Percentiles rank a stretch among this genome's conserved stretches.
Evolutionary conservation across 1,139 yeast genomes (phyloP).

Genomic region (Kazachstania sp.): DNA sequence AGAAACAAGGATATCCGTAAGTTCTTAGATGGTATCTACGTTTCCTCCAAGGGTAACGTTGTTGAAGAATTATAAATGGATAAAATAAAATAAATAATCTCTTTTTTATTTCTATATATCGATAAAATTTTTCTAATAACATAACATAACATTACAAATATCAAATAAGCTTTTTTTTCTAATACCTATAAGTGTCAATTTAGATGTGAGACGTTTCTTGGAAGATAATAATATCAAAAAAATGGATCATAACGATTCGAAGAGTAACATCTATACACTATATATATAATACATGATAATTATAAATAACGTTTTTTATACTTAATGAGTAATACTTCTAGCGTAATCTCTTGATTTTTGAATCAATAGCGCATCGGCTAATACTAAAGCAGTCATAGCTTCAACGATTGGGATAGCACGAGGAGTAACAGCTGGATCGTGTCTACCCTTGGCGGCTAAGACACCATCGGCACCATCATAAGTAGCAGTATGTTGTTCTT

Average conservation of each 20-base stretch:
- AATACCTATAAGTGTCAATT: neutral
- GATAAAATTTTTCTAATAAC: neutral
- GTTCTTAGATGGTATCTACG: conserved; percentile 99
- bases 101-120: neutral
- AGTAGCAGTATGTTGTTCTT: conserved; percentile 79
- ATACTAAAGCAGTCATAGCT: conserved; percentile 91
- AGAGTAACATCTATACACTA: too few relatives aligned
- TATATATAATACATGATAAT: neutral
- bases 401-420: conserved; percentile 98
- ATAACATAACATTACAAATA: neutral
- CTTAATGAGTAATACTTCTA: conserved; percentile 16
- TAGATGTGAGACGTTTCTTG: neutral
- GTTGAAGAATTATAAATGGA: conserved; percentile 35
- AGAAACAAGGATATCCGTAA: conserved; percentile 99
- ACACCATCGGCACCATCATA: conserved; percentile 83
- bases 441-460: conserved; percentile 94
- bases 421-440: conserved; percentile 97
- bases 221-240: too few relatives aligned
- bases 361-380: conserved; percentile 76
- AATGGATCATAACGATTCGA: too few relatives aligned
- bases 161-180: neutral
- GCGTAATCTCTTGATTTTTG: conserved; percentile 72
- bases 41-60: conserved; percentile 90
- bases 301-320: neutral
- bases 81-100: neutral